A percentile compares a stretch with the other conserved stretches of the same genome.
phyloP scores from a whole-genome alignment of 2,329 filamentous ascomycete species.

The Phialophora expanda region DNA sequence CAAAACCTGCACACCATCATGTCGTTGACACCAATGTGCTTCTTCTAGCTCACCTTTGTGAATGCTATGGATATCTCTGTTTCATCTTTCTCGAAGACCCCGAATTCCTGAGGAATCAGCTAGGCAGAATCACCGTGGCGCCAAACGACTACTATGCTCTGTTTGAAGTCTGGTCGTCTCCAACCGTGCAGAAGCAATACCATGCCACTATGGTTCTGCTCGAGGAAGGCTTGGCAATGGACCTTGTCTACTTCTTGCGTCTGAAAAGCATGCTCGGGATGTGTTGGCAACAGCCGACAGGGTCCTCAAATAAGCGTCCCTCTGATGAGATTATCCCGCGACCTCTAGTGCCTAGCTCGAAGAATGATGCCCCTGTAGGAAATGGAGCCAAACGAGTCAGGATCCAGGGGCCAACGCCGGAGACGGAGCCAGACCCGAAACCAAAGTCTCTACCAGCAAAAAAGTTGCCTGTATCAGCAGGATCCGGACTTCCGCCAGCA shows the following conservation, averaged over 20 bases:
- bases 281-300: background rate
- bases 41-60: background rate
- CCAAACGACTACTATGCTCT: conserved; percentile 3
- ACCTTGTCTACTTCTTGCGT: background rate
- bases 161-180: background rate
- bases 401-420: background rate
- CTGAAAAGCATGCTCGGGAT: conserved; percentile 1
- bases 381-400: background rate
- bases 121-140: background rate
- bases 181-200: background rate
- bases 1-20: background rate
- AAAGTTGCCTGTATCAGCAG: background rate
- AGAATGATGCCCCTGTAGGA: background rate
- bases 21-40: background rate
- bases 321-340: background rate
- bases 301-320: background rate
- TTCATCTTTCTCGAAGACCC: conserved; percentile 2
- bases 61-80: background rate
- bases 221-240: background rate
- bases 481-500: too few relatives aligned
- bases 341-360: background rate
- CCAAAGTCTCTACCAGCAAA: background rate
- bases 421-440: background rate
- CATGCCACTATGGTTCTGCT: background rate
- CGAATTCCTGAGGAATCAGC: background rate